Base-by-base conservation (phyloP, 306 rosid genomes). In the Medicago ruthenica region DNA sequence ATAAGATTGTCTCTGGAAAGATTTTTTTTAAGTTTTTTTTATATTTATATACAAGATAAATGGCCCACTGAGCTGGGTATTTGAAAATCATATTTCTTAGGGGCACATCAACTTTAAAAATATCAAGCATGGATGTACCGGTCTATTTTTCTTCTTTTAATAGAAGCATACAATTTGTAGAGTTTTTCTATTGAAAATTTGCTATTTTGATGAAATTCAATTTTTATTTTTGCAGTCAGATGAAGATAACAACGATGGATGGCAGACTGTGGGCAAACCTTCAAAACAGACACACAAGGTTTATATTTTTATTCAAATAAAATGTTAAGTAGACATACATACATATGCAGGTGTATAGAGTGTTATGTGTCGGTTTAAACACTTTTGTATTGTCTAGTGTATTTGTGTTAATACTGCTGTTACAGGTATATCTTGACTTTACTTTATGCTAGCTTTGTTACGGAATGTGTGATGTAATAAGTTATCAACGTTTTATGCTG, bases 191-290 rank as follows among this genome's bases (percentile, higher is more conserved):
- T 57, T n/a, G 54, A 59, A 48, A 8, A 11, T 75, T 24, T 27
- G 44, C 63, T 31, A 41, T 63, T 58, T 67, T 47, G 24, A 17
- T 66, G 24, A 84, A 48, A 60, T 17, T 63, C 20, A 45, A 21
- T 17, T 72, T 27, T 76, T 14, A 21, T 15, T 65, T 80, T 67
- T 75, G 12, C 86, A 90, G 98, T 82, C 70, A 73, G 83, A 65
- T 21, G 82, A 70, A 66, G 87, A 77, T 78, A 80, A 80, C 54
- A 64, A 74, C 24, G 97, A 85, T 67, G 93, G 92, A 75, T 94
- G 98, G 98, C 88, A 92, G 80, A 90, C 89, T 76, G 96, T 94
- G 20, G 84, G 89, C 41, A 85, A 86, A 84, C 83, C 89, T 74
- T 85, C 81, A 47, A 86, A 88, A 83, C 66, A 10, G 70, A 69